These are phyloP conservation scores for Isatis tinctoria DNA, from an alignment of 345 rosid species.

Conservation along the genomic window DNA sequence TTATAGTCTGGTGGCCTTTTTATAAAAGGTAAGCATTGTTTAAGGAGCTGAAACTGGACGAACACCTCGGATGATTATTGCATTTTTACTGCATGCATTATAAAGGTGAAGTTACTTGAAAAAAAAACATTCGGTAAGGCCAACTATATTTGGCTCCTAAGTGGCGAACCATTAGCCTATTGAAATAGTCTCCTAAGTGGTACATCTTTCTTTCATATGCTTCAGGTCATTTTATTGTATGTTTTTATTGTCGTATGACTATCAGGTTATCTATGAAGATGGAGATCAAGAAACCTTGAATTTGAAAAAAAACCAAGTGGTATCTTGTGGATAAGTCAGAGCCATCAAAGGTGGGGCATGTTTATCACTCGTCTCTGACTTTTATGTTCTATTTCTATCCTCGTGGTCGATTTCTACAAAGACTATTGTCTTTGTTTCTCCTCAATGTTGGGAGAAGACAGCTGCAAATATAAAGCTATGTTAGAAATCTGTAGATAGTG, in stretches of 20 bases:
- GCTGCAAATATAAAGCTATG: too few relatives aligned
- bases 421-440: not conserved
- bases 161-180: not conserved
- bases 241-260: not conserved
- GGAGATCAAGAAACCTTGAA: conserved; percentile 59
- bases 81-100: conserved; percentile 57
- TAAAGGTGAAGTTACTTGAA: conserved; percentile 49
- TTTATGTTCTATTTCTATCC: not conserved
- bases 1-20: conserved; percentile 89
- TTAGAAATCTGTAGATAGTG: too few relatives aligned
- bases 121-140: conserved; percentile 72
- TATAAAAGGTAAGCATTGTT: conserved; percentile 48
- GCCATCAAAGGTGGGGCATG: not conserved
- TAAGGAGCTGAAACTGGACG: too few relatives aligned
- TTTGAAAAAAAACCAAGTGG: conserved; percentile 57
- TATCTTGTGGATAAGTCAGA: conserved; percentile 34
- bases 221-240: not conserved
- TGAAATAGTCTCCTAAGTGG: not conserved
- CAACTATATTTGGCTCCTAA: not conserved
- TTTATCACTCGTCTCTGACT: not conserved
- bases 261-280: conserved; percentile 42
- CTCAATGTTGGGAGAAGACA: not conserved
- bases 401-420: not conserved
- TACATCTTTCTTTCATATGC: not conserved
- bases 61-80: not conserved